These are phyloP conservation scores for Cyclotella sp. DNA, from an alignment of 108 stramenopile genomes.

Conservation along the genomic window DNA sequence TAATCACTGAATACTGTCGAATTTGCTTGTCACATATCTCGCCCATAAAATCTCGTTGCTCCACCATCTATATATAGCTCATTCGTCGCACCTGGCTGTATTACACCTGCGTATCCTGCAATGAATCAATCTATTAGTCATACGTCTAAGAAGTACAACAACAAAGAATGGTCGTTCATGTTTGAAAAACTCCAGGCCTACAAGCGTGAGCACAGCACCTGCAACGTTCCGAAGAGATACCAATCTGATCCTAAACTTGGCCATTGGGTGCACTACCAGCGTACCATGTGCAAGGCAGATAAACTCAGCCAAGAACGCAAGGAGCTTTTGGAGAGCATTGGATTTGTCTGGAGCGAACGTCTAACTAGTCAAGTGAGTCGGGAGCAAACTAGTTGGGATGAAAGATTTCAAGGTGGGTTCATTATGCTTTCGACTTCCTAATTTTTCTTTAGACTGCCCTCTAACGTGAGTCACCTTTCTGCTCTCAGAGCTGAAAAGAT, in stretches of 20 bases:
- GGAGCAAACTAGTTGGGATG: slow-evolving; percentile 22
- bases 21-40: not conserved
- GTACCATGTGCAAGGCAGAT: slow-evolving; percentile 11
- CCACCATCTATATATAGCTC: not conserved
- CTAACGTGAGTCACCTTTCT: not conserved
- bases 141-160: slow-evolving; percentile 15
- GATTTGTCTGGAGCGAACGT: slow-evolving; percentile 32
- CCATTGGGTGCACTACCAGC: slow-evolving; percentile 44
- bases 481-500: slow-evolving; percentile 6
- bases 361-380: not conserved
- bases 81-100: not conserved
- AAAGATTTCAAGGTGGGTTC: slow-evolving; percentile 14
- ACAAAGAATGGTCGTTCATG: slow-evolving; percentile 31
- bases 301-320: slow-evolving; percentile 8
- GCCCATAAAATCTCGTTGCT: not conserved
- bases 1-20: not conserved
- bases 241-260: slow-evolving; percentile 32
- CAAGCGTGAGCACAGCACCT: slow-evolving; percentile 40
- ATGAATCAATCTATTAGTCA: slow-evolving; percentile 7
- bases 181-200: slow-evolving; percentile 38
- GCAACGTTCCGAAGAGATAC: slow-evolving; percentile 43
- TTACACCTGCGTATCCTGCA: not conserved
- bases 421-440: not conserved
- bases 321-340: slow-evolving; percentile 20
- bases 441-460: not conserved